Conservation (phyloP, 2,329 filamentous ascomycete genomes). For the Bimuria novae-zelandiae region DNA sequence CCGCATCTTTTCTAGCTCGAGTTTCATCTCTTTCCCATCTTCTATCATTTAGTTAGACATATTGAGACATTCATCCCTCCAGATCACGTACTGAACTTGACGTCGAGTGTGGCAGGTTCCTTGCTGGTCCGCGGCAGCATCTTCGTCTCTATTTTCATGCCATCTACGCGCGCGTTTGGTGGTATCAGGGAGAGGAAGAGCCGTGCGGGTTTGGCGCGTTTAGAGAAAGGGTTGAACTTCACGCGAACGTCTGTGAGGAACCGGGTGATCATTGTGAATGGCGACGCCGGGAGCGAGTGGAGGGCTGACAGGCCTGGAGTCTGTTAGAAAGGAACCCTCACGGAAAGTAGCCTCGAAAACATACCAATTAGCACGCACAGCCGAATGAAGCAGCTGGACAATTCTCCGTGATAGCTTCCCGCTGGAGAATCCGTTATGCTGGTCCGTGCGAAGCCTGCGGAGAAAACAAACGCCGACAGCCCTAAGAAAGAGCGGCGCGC, state of each 20-base stretch:
- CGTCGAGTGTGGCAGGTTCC: conserved; percentile 68
- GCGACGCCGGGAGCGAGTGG: not conserved
- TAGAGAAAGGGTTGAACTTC: conserved; percentile 90
- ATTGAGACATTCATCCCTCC: not conserved
- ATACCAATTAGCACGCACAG: not conserved
- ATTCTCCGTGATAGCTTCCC: not conserved
- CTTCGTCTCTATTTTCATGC: conserved; percentile 77
- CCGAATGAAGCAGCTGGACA: not conserved
- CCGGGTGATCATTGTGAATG: conserved; percentile 73
- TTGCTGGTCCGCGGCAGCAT: conserved; percentile 72
- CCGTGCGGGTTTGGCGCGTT: conserved; percentile 77
- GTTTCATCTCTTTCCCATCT: conserved; percentile 87
- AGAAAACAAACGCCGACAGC: conserved; percentile 22
- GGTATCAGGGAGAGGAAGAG: conserved; percentile 87
- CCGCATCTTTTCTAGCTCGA: conserved; percentile 79
- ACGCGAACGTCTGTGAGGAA: conserved; percentile 85
- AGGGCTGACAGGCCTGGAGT: not conserved
- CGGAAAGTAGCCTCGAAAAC: not conserved
- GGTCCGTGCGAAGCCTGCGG: conserved; percentile 27
- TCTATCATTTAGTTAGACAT: conserved; percentile 58
- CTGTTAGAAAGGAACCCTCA: not conserved
- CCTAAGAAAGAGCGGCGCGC: conserved; percentile 13
- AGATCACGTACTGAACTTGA: conserved; percentile 79
- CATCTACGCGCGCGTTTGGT: conserved; percentile 71
- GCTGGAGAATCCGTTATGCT: not conserved